A percentile compares a stretch with the other conserved stretches of the same genome.
phyloP scores from a whole-genome alignment of 2,329 filamentous ascomycete genomes.

The Botrytis porri region DNA sequence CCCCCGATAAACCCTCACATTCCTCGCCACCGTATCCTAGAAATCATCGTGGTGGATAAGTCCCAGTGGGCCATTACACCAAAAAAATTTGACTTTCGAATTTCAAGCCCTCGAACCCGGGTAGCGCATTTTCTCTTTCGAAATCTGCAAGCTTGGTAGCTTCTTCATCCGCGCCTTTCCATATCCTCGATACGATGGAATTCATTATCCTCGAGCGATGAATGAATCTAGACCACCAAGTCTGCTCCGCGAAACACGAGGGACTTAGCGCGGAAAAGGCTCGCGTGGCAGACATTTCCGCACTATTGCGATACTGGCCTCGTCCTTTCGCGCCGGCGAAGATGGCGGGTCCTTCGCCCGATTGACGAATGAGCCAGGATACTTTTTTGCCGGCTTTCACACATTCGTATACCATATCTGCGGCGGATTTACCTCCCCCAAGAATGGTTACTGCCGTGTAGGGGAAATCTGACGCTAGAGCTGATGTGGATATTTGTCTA shows the following conservation, averaged over 20 bases:
- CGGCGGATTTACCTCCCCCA: conserved; percentile 12
- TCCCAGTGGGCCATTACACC: conserved; percentile 34
- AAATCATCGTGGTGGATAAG: conserved; percentile 34
- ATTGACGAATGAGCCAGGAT: conserved; percentile 1
- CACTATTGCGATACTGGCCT: conserved; percentile 3
- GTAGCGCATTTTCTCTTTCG: conserved; percentile 25
- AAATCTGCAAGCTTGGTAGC: conserved; percentile 31
- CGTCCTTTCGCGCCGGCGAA: conserved; percentile 1
- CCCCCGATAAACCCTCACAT: conserved; percentile 15
- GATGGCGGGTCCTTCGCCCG: background rate
- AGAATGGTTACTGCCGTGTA: conserved; percentile 10
- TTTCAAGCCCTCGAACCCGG: conserved; percentile 13
- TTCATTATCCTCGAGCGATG: conserved; percentile 24
- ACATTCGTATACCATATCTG: conserved; percentile 12
- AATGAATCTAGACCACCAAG: conserved; percentile 21
- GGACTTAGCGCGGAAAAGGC: conserved; percentile 21
- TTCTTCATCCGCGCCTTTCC: conserved; percentile 27
- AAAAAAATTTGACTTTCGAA: conserved; percentile 29
- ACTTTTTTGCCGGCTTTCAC: conserved; percentile 7
- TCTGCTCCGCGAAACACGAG: conserved; percentile 21
- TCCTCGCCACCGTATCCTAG: conserved; percentile 31
- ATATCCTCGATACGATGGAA: conserved; percentile 28
- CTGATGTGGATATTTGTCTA: conserved; percentile 12
- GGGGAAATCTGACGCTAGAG: background rate
- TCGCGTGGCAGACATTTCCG: conserved; percentile 28